Conservation (phyloP, 2,329 filamentous ascomycete genomes). For the Biscogniauxia mediterranea region DNA sequence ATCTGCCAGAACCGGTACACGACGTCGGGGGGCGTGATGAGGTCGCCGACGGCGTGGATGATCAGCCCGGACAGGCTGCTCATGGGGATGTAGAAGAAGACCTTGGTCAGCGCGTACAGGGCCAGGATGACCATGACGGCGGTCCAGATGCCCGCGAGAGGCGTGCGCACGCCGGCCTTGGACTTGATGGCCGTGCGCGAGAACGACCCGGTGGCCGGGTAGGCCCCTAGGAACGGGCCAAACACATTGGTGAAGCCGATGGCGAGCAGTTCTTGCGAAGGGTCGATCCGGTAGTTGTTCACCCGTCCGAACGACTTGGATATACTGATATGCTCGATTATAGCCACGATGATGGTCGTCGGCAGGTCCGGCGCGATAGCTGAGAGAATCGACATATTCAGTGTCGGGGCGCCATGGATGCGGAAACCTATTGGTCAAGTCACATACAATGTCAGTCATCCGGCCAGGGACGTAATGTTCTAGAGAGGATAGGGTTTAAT, state of each 20-base stretch:
- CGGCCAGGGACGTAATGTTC: background rate
- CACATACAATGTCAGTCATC: background rate
- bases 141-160: slow-evolving; percentile 82
- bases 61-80: slow-evolving; percentile 78
- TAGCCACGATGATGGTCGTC: slow-evolving; percentile 70
- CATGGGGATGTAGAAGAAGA: slow-evolving; percentile 88
- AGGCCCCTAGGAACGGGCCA: slow-evolving; percentile 77
- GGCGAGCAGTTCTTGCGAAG: slow-evolving; percentile 76
- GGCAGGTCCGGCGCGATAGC: slow-evolving; percentile 68
- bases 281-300: slow-evolving; percentile 76
- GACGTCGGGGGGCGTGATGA: slow-evolving; percentile 79
- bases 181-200: slow-evolving; percentile 90
- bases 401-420: slow-evolving; percentile 62
- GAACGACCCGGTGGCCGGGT: slow-evolving; percentile 87
- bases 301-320: slow-evolving; percentile 78
- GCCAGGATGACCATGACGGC: slow-evolving; percentile 78
- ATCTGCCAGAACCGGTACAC: slow-evolving; percentile 89
- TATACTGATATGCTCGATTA: slow-evolving; percentile 83
- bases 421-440: slow-evolving; percentile 55
- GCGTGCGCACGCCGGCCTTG: slow-evolving; percentile 87
- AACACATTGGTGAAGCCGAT: slow-evolving; percentile 75
- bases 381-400: slow-evolving; percentile 60
- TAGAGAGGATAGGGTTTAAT: background rate
- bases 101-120: slow-evolving; percentile 75
- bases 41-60: slow-evolving; percentile 84